Conservation (phyloP, 1,284 basidiomycete species). For the Apiotrichum sp. region DNA sequence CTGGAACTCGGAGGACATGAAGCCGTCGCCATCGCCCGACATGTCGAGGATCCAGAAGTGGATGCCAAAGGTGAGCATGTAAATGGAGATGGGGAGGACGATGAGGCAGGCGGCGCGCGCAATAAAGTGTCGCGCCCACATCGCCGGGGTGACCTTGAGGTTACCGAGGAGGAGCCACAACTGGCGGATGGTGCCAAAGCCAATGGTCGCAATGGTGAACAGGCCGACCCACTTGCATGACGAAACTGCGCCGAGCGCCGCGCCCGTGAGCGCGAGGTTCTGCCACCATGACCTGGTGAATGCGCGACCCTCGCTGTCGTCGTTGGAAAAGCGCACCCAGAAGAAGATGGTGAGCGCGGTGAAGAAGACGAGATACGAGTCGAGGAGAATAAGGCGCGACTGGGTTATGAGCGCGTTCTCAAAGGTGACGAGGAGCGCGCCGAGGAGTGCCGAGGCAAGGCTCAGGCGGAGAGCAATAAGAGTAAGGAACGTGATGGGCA, state of each 20-base stretch:
- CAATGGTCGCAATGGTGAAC: conserved; percentile 96
- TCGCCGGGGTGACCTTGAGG: conserved; percentile 64
- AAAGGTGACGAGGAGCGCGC: conserved; percentile 84
- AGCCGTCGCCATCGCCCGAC: conserved; percentile 93
- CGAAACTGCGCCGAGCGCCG: conserved; percentile 82
- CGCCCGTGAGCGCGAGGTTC: conserved; percentile 81
- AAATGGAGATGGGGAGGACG: conserved; percentile 73
- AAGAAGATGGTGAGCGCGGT: conserved; percentile 81
- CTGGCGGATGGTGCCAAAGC: conserved; percentile 74
- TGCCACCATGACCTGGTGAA: conserved; percentile 88
- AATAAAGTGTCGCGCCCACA: conserved; percentile 76
- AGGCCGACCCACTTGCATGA: conserved; percentile 98
- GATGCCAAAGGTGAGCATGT: conserved; percentile 91
- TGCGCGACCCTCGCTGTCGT: conserved; percentile 60
- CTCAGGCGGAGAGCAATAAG: conserved; percentile 85
- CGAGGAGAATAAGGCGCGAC: conserved; percentile 92
- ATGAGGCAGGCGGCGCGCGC: conserved; percentile 88
- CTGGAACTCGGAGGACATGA: conserved; percentile 98
- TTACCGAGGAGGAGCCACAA: conserved; percentile 90
- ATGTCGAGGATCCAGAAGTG: conserved; percentile 85
- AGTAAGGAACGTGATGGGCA: conserved; percentile 89
- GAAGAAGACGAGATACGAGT: conserved; percentile 96
- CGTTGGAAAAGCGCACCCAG: conserved; percentile 86
- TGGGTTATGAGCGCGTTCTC: conserved; percentile 96
- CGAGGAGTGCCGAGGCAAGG: conserved; percentile 82